phyloP scores from a whole-genome alignment of 257 asterid species.

The Plectranthus barbatus region DNA sequence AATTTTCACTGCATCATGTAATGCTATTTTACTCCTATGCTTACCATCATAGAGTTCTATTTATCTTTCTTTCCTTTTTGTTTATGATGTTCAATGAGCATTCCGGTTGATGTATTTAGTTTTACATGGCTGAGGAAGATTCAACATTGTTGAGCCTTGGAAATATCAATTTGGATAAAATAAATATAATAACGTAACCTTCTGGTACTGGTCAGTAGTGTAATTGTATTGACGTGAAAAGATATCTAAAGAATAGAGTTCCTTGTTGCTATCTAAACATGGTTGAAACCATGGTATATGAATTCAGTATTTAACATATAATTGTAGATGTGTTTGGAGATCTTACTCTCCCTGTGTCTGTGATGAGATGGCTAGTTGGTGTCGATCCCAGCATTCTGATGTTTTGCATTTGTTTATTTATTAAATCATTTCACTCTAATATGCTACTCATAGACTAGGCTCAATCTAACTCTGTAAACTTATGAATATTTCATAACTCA shows the following conservation, averaged over 20 bases:
- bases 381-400: not conserved
- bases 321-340: not conserved
- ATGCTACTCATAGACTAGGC: not conserved
- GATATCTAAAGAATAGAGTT: not conserved
- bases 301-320: not conserved
- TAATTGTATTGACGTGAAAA: not conserved
- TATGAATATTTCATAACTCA: not conserved
- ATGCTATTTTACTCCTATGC: not conserved
- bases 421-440: not conserved
- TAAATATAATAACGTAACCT: not conserved
- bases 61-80: not conserved
- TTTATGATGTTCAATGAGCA: conserved; percentile 1
- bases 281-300: not conserved
- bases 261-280: not conserved
- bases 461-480: not conserved
- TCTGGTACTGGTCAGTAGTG: not conserved
- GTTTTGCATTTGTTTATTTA: not conserved
- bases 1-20: not conserved
- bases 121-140: not conserved
- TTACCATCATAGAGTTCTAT: not conserved
- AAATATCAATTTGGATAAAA: not conserved
- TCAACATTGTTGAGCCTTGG: not conserved
- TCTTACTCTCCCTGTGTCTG: no score
- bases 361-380: not conserved
- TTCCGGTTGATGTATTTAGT: not conserved